Base-by-base conservation (phyloP, 2,329 filamentous ascomycete genomes). In the Stachybotrys chlorohalonatus region DNA sequence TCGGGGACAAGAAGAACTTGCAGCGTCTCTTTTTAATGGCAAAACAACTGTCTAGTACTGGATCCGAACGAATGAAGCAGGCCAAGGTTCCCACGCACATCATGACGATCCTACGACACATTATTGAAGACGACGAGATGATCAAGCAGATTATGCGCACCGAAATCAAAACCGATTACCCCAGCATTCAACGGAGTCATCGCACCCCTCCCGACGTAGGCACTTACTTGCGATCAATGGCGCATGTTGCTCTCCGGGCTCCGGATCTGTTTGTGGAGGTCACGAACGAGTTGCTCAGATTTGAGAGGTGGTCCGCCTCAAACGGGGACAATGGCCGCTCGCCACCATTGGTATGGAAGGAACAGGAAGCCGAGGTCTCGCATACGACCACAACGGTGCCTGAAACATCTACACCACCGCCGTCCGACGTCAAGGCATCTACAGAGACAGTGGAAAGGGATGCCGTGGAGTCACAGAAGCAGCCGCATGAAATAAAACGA, bases 11-110 rank as follows among this genome's bases (percentile, higher is more conserved):
- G 74, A 88, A 86, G 66, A 95, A 95, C 62, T 78, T 99, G 51
- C 89, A 94, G 65, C 83, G 90, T 31, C 76, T 99, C 24, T 97
- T 99, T 70, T 82, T 96, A 52, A 96, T 97, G 89, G 85, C 93
- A 55, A 95, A 95, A 69, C 93, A 97, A 68, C 82, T 97, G 56
- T 86, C 90, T 17, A 89, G 88, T 31, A 81, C 85, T 32, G 87
- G 89, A 7, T 89, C 90, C 32, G 82, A 88, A 54, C 86, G 86
- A 54, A 80, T 99, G 9, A 78, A 74, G 57, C 76, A 79, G 47
- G 76, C 74, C 2, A 75, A 74, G 53, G 72, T 82, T 46, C 74
- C 76, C 3, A 69, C 76, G 24, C 81, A 87, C 55, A 87, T 96
- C 63, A 86, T 97, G 80, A 81, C 93, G 11, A 86, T 96, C 53